These are phyloP conservation scores for Mycena latifolia DNA, from an alignment of 768 basidiomycete genomes.

Conservation along the genomic window DNA sequence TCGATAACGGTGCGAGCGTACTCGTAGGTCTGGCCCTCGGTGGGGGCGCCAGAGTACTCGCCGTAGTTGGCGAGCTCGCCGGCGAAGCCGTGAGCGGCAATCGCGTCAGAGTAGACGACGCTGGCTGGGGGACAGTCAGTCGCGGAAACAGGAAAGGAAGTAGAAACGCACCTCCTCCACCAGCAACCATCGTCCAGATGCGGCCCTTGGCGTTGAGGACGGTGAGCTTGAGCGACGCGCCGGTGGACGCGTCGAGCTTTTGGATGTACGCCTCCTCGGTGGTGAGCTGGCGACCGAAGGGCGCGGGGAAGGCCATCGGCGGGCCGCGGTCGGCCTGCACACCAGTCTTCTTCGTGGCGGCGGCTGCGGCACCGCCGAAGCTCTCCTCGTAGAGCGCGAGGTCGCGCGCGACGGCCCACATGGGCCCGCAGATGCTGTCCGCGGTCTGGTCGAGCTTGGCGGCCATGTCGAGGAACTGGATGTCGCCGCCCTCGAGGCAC, in stretches of 20 bases:
- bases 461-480: slow-evolving; percentile 99
- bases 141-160: slow-evolving; percentile 61
- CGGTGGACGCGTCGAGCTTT: slow-evolving; percentile 96
- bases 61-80: slow-evolving; percentile 99
- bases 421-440: slow-evolving; percentile 97
- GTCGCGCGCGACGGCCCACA: slow-evolving; percentile 98
- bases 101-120: slow-evolving; percentile 81
- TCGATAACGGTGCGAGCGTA: slow-evolving; percentile 99
- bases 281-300: slow-evolving; percentile 97
- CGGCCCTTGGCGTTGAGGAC: slow-evolving; percentile 95
- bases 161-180: slow-evolving; percentile 76
- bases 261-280: slow-evolving; percentile 99
- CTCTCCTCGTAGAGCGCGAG: slow-evolving; percentile 73
- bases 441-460: slow-evolving; percentile 99
- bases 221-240: slow-evolving; percentile 98
- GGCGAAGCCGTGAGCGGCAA: slow-evolving; percentile 93
- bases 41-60: slow-evolving; percentile 98
- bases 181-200: slow-evolving; percentile 99
- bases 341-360: slow-evolving; percentile 59
- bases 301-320: slow-evolving; percentile 96
- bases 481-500: slow-evolving; percentile 86
- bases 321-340: slow-evolving; percentile 94
- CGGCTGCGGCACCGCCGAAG: slow-evolving; percentile 53
- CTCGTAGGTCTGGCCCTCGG: slow-evolving; percentile 98
- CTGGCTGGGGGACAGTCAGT: slow-evolving; percentile 44